A percentile compares a stretch with the other conserved stretches of the same genome.
phyloP scores from a whole-genome alignment of 164 flowering plant species.

The Stephania cephalantha region DNA sequence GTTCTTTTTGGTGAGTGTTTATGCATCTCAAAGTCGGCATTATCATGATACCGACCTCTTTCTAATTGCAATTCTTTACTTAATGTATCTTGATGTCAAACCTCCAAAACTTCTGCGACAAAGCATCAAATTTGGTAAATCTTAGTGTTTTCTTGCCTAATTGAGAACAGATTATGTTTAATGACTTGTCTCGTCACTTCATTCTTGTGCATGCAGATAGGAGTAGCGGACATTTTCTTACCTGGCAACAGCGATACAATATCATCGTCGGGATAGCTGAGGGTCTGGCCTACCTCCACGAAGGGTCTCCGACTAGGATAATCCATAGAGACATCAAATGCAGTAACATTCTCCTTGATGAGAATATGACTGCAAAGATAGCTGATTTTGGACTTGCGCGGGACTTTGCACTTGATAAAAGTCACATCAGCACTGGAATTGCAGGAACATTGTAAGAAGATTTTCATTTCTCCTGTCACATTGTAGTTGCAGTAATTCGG shows the following conservation, averaged over 20 bases:
- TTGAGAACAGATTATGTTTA: neutral
- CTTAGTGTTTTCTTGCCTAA: neutral
- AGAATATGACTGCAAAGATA: slow-evolving; percentile 48
- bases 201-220: slow-evolving; percentile 30
- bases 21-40: neutral
- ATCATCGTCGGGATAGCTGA: slow-evolving; percentile 67
- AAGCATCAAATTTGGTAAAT: neutral
- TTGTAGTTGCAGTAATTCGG: neutral
- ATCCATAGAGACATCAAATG: slow-evolving; percentile 76
- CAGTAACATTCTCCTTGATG: slow-evolving; percentile 74
- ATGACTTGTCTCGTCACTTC: neutral
- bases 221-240: slow-evolving; percentile 28
- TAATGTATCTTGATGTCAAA: neutral
- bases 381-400: slow-evolving; percentile 78
- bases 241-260: slow-evolving; percentile 50
- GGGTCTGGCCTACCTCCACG: slow-evolving; percentile 69
- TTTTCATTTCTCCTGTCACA: neutral
- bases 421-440: slow-evolving; percentile 72
- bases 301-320: slow-evolving; percentile 44
- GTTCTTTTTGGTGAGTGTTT: slow-evolving; percentile 35
- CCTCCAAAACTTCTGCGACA: neutral
- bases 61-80: neutral
- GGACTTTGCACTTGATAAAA: slow-evolving; percentile 44
- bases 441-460: slow-evolving; percentile 77
- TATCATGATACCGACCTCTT: neutral